phyloP scores from a whole-genome alignment of 768 basidiomycete species.

The Nevesoporus exiguus region DNA sequence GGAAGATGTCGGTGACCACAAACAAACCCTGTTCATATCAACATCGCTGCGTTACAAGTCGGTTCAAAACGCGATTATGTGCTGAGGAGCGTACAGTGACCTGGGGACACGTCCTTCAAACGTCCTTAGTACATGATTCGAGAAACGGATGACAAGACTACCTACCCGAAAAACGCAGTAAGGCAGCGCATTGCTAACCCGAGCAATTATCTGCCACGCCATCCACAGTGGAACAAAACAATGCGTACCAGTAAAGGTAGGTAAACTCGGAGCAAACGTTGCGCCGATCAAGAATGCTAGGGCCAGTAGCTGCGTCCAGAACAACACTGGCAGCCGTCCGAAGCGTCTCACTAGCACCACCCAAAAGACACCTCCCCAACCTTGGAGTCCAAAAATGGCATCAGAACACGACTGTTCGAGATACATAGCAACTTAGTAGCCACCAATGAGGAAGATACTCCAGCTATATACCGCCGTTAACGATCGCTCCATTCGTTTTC shows the following conservation, averaged over 20 bases:
- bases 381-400: constrained; percentile 5
- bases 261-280: constrained; percentile 46
- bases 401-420: constrained; percentile 3
- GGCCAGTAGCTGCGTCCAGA: constrained; percentile 38
- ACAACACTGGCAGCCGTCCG: constrained; percentile 30
- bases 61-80: background rate
- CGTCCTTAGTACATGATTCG: background rate
- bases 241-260: constrained; percentile 42
- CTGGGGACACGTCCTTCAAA: constrained; percentile 47
- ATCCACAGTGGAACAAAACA: background rate
- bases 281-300: constrained; percentile 49
- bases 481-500: background rate
- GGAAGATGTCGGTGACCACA: constrained; percentile 48
- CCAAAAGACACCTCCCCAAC: constrained; percentile 31
- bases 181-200: constrained; percentile 32
- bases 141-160: background rate
- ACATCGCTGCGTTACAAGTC: background rate
- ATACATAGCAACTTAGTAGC: background rate
- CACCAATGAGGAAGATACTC: constrained; percentile 49
- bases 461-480: constrained; percentile 27
- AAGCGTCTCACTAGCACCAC: constrained; percentile 31
- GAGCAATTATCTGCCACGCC: background rate
- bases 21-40: constrained; percentile 36
- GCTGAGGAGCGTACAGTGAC: constrained; percentile 35
- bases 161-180: constrained; percentile 32